These are phyloP conservation scores for Aspergillus novoparasiticus DNA, from an alignment of 2,329 filamentous ascomycete species.

Conservation along the genomic window DNA sequence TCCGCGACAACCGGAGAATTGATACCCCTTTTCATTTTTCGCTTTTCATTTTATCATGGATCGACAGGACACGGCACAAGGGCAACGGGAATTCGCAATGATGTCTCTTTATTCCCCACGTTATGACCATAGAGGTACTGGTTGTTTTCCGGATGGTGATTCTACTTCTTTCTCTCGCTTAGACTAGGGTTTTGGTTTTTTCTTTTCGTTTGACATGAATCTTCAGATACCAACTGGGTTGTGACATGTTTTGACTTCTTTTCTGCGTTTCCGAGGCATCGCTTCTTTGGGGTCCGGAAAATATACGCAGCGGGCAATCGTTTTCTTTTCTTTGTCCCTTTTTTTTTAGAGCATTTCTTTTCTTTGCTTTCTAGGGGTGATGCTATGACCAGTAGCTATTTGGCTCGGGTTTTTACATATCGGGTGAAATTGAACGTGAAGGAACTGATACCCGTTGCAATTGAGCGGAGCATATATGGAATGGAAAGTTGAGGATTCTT, in stretches of 20 bases:
- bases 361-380: slow-evolving; percentile 2
- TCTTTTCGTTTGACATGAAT: slow-evolving; percentile 19
- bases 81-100: slow-evolving; percentile 22
- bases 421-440: slow-evolving; percentile 11
- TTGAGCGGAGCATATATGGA: slow-evolving; percentile 20
- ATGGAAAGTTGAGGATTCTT: slow-evolving; percentile 10
- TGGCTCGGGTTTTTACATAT: not conserved
- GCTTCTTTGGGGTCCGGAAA: slow-evolving; percentile 9
- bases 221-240: slow-evolving; percentile 28
- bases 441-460: slow-evolving; percentile 20
- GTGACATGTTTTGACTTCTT: slow-evolving; percentile 16
- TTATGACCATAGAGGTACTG: slow-evolving; percentile 45
- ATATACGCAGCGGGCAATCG: slow-evolving; percentile 18
- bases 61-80: slow-evolving; percentile 23
- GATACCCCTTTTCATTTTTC: slow-evolving; percentile 29
- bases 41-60: slow-evolving; percentile 21
- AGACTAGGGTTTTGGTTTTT: slow-evolving; percentile 36
- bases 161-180: slow-evolving; percentile 39
- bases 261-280: slow-evolving; percentile 21
- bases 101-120: slow-evolving; percentile 26
- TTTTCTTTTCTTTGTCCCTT: slow-evolving; percentile 8
- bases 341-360: slow-evolving; percentile 9
- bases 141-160: slow-evolving; percentile 34
- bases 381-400: not conserved
- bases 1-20: slow-evolving; percentile 27